Percentiles rank a stretch among this genome's conserved stretches.
Evolutionary conservation across 345 rosid species (phyloP).

Genomic region (Kandelia obovata): DNA sequence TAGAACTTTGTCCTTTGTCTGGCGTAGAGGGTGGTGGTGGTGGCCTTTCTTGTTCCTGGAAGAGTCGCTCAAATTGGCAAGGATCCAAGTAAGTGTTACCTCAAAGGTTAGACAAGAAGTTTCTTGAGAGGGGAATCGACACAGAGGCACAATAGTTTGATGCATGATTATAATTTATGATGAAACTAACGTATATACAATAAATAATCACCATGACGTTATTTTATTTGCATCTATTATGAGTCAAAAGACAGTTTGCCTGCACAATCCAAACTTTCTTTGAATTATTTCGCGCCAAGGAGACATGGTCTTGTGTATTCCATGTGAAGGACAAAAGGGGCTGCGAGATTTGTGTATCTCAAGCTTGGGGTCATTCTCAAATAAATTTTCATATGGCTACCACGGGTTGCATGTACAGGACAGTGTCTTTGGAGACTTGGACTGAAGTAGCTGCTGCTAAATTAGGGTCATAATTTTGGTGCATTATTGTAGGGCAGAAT

Average conservation of each 20-base stretch:
- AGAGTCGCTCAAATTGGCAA: conserved; percentile 3
- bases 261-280: too few species aligned
- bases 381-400: conserved; percentile 16
- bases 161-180: too few species aligned
- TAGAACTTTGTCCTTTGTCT: neutral
- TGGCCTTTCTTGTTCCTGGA: conserved; percentile 3
- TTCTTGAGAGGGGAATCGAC: conserved; percentile 11
- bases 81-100: neutral
- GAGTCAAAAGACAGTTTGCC: too few species aligned
- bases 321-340: neutral
- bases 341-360: conserved; percentile 5
- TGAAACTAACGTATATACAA: too few species aligned
- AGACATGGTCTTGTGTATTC: neutral
- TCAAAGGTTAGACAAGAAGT: neutral
- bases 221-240: too few species aligned
- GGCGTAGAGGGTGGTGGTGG: conserved; percentile 10
- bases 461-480: neutral
- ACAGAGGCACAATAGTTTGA: too few species aligned
- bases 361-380: neutral
- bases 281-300: too few species aligned
- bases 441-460: neutral
- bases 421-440: conserved; percentile 3
- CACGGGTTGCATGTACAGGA: conserved; percentile 9
- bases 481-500: neutral
- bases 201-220: too few species aligned